Evolutionary conservation across 768 basidiomycete genomes (phyloP).

Genomic region (Trametopsis cervina): DNA sequence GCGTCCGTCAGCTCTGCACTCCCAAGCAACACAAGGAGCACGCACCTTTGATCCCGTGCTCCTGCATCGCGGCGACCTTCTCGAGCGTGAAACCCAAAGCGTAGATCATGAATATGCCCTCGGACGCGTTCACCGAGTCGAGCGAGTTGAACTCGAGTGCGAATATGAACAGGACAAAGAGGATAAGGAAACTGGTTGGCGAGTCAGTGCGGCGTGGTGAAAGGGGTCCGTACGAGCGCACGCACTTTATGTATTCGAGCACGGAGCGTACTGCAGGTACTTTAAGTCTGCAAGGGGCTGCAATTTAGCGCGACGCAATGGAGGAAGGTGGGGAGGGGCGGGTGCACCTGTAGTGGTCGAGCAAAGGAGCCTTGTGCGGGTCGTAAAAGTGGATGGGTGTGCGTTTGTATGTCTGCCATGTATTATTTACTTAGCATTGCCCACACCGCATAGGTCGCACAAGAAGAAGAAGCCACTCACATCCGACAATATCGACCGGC

Average conservation of each 20-base stretch:
- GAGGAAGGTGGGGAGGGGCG: too few relatives aligned
- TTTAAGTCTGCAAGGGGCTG: conserved; percentile 69
- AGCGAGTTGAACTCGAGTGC: conserved; percentile 70
- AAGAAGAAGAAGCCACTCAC: too few relatives aligned
- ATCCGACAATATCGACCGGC: conserved; percentile 85
- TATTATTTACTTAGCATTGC: too few relatives aligned
- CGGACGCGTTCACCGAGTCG: conserved; percentile 55
- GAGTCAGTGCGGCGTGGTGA: background rate
- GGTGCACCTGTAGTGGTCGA: conserved; percentile 93
- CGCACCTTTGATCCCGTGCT: conserved; percentile 84
- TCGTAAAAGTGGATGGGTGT: conserved; percentile 92
- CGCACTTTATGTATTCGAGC: conserved; percentile 81
- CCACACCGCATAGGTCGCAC: too few relatives aligned
- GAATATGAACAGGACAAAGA: conserved; percentile 73
- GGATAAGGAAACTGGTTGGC: conserved; percentile 57
- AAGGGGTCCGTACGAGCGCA: background rate
- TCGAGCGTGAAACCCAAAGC: conserved; percentile 83
- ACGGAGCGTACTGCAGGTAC: conserved; percentile 89
- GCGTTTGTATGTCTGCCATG: conserved; percentile 93
- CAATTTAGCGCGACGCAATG: too few relatives aligned
- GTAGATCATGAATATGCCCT: conserved; percentile 74
- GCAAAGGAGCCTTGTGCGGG: conserved; percentile 86
- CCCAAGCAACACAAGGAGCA: background rate
- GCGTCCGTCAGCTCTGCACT: background rate
- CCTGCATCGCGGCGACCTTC: conserved; percentile 91